These are phyloP conservation scores for Pugionium dolabratum DNA, from an alignment of 345 rosid species.

Conservation along the genomic window DNA sequence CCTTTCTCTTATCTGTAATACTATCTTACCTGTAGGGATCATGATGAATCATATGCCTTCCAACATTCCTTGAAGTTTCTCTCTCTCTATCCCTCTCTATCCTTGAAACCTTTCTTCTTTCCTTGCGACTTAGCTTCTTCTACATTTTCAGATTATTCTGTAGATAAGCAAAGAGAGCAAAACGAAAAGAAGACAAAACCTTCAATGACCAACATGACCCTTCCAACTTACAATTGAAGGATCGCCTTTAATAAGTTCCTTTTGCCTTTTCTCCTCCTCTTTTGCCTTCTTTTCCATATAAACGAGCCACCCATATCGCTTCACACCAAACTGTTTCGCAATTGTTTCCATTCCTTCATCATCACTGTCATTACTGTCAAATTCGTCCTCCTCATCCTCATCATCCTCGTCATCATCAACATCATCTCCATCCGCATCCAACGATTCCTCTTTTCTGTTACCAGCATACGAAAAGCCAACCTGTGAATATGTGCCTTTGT, in stretches of 20 bases:
- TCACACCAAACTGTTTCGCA: conserved; percentile 93
- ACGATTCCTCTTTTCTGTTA: conserved; percentile 50
- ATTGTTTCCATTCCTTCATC: conserved; percentile 92
- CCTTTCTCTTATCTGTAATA: neutral
- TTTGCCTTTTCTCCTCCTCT: conserved; percentile 91
- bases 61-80: conserved; percentile 68
- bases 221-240: conserved; percentile 85
- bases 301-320: conserved; percentile 97
- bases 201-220: conserved; percentile 6
- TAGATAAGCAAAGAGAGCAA: conserved; percentile 28
- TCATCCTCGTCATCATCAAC: conserved; percentile 75
- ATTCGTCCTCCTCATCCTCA: conserved; percentile 85
- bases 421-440: conserved; percentile 63
- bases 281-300: conserved; percentile 93
- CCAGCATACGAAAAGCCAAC: conserved; percentile 92
- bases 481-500: conserved; percentile 86
- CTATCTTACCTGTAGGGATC: conserved; percentile 82
- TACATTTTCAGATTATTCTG: conserved; percentile 36
- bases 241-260: conserved; percentile 95
- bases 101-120: conserved; percentile 95
- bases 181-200: neutral
- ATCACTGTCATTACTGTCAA: conserved; percentile 87
- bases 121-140: conserved; percentile 97
- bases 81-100: conserved; percentile 91
- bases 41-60: conserved; percentile 66